Evolutionary conservation across 768 basidiomycete species (phyloP), one percentile per base, ranked within the genome.

Genomic region (Naganishia vaughanmartiniae): DNA sequence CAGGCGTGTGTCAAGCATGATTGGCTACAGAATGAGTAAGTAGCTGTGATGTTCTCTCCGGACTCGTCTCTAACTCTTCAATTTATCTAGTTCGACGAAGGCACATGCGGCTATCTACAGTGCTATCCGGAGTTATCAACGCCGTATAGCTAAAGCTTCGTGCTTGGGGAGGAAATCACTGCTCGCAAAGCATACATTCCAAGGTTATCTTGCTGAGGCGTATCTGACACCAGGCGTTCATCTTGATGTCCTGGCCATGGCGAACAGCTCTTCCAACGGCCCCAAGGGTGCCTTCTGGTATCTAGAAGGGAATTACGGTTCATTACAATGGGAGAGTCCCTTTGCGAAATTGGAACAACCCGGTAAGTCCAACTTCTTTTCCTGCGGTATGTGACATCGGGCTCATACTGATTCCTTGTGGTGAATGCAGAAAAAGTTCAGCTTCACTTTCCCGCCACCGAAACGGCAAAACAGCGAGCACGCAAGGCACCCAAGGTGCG

Each of bases 271-370:
- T 21, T 5, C 19, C n/a, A 46, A 14, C 10, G 39, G 39, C 10
- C 42, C 60, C 21, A 63, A 34, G 26, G 60, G 60, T 19, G 36
- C 42, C n/a, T 42, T 63, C 14, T 63, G 60, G 60, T 63, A 63
- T 45, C 60, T 63, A 26, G 60, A 63, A 42, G 60, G 60, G 12
- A 6, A 42, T 24, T 63, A 63, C 30, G 60, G 60, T 34, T 63
- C 60, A 4, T 36, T 17, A 6, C 39, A 26, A 11, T 63, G 60
- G 60, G 42, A 63, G 30, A 63, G 60, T 19, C 60, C 60, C 6
- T 63, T 63, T 45, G 36, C 36, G 10, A 42, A 30, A 12, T 46
- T 45, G 26, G 30, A 15, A 42, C 30, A 34, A 9, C n/a, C n/a
- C n/a, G 17, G 60, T 63, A 46, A 45, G 60, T 17, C 4, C 31